phyloP scores from a whole-genome alignment of 2,329 filamentous ascomycete species.

The Tolypocladium tundrense region DNA sequence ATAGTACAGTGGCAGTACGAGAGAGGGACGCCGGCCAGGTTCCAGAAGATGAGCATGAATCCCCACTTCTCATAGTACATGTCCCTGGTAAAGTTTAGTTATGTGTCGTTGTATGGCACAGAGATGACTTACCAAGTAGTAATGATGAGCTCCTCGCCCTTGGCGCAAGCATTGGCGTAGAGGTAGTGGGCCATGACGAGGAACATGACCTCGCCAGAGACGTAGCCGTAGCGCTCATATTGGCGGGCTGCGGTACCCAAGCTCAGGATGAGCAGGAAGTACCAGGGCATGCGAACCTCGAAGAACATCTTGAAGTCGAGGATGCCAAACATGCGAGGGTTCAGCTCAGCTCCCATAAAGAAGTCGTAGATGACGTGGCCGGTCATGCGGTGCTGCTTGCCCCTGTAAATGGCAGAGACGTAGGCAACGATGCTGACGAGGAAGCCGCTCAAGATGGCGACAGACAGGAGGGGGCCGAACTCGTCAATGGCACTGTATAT shows the following conservation, averaged over 20 bases:
- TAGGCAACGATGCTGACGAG: slow-evolving; percentile 77
- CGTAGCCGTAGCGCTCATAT: slow-evolving; percentile 75
- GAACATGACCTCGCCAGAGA: slow-evolving; percentile 76
- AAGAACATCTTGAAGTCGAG: slow-evolving; percentile 95
- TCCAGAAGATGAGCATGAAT: slow-evolving; percentile 98
- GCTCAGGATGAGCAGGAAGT: slow-evolving; percentile 71
- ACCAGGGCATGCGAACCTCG: slow-evolving; percentile 88
- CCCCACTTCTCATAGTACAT: slow-evolving; percentile 98
- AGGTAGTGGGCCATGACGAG: slow-evolving; percentile 83
- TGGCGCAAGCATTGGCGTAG: slow-evolving; percentile 85
- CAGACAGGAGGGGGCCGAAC: slow-evolving; percentile 85
- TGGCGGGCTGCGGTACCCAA: slow-evolving; percentile 71
- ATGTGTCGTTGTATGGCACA: neutral
- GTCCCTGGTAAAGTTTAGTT: slow-evolving; percentile 37
- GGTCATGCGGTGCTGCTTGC: slow-evolving; percentile 91
- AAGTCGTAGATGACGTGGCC: slow-evolving; percentile 75
- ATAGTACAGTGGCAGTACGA: slow-evolving; percentile 92
- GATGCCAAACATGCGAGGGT: slow-evolving; percentile 72
- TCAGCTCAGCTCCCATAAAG: slow-evolving; percentile 83
- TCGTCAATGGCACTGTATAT: slow-evolving; percentile 90
- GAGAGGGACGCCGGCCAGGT: slow-evolving; percentile 80
- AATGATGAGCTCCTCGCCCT: slow-evolving; percentile 84
- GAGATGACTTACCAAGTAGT: slow-evolving; percentile 55
- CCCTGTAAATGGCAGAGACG: slow-evolving; percentile 69
- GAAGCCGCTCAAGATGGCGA: slow-evolving; percentile 86